Evolutionary conservation across 176 grass and related monocot genomes (phyloP), one percentile per base, ranked within the genome.

Genomic region (Carex pumila): DNA sequence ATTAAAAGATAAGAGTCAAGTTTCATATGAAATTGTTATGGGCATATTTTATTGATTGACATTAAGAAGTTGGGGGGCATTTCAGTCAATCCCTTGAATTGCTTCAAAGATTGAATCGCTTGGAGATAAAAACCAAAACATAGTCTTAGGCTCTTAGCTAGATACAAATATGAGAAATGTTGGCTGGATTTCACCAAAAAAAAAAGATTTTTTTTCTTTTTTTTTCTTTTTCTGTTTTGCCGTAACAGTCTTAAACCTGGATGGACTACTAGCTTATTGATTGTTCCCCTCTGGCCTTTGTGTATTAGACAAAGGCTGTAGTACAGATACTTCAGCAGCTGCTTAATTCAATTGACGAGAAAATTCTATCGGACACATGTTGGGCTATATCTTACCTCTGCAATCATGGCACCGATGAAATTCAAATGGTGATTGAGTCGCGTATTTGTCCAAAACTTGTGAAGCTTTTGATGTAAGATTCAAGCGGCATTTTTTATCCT

Each of bases 341-440:
- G 79, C 84, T 97, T 86, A 61, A 91, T 91, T 97, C 90, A 55
- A 85, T 88, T 49, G 92, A 97, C 57, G 92, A 97, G 80, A 91
- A 90, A 84, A 87, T 94, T 88, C 37, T 97, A 70, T 68, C 86
- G 55, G 89, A 94, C 90, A 90, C 92, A 67, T 94, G 90, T 57
- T 91, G 90, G 85, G 83, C 88, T 61, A 4, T 94, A 31, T 92
- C 66, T 68, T 92, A 88, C 71, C 77, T 97, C 81, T 91, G 86
- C 45, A 60, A 83, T 79, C 66, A 87, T 1, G 43, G 65, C 71
- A 90, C 75, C 54, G 79, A 85, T 72, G 71, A 66, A 53, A 83
- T 94, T 63, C 83, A 90, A 83, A 53, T 84, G 80, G 87, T 92
- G 55, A 67, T 97, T 81, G 87, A 88, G 64, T 89, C 84, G 34